Conservation (phyloP, 306 rosid species). For the Inga leiocalycina region DNA sequence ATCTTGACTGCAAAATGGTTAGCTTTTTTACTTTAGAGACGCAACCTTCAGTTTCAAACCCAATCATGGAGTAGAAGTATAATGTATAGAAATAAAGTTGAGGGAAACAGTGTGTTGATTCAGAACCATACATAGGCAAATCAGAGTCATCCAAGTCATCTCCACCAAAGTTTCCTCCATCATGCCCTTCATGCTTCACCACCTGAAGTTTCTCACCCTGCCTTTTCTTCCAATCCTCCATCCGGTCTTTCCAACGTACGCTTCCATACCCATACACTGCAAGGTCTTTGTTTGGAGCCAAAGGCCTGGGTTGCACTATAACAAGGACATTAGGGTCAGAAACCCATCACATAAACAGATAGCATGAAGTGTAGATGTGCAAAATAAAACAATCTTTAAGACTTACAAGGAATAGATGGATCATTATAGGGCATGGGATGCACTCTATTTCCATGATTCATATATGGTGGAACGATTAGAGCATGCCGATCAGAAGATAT, state of each 20-base stretch:
- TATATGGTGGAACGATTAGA: constrained; percentile 76
- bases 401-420: constrained; percentile 71
- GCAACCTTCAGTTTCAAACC: background rate
- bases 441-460: constrained; percentile 70
- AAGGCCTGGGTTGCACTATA: constrained; percentile 88
- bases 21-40: background rate
- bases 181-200: constrained; percentile 81
- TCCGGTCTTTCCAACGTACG: constrained; percentile 94
- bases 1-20: background rate
- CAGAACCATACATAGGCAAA: constrained; percentile 74
- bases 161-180: constrained; percentile 50
- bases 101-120: background rate
- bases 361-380: constrained; percentile 7
- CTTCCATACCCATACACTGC: constrained; percentile 97
- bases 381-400: background rate
- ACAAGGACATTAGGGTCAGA: constrained; percentile 22
- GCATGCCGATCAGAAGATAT: constrained; percentile 87
- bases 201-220: constrained; percentile 92
- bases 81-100: background rate
- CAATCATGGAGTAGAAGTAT: constrained; percentile 14
- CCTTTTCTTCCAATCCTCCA: constrained; percentile 96
- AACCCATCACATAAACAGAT: background rate
- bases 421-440: constrained; percentile 74
- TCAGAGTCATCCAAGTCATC: constrained; percentile 78
- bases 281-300: constrained; percentile 94